A percentile compares a stretch with the other conserved stretches of the same genome.
Conservation (phyloP, 495 filamentous ascomycete genomes). For the Trichoderma orchidacearum region DNA sequence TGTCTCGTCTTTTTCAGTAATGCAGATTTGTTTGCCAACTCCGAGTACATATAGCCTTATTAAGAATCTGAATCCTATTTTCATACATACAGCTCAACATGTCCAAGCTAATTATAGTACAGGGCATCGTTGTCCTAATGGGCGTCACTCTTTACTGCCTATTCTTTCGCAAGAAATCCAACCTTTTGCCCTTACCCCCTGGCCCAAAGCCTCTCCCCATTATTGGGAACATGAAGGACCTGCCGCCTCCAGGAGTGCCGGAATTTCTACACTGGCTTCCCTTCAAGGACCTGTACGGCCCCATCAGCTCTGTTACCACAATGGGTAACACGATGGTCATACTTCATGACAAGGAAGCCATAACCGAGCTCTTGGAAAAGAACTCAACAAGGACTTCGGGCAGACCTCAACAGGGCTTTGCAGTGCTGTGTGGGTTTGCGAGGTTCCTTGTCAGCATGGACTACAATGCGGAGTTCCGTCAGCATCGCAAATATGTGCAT, state of each 20-base stretch:
- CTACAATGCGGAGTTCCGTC: background rate
- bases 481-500: background rate
- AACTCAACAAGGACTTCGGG: conserved; percentile 7
- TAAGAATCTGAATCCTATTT: too few relatives aligned
- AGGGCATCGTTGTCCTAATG: background rate
- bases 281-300: conserved; percentile 11
- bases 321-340: conserved; percentile 11
- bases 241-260: conserved; percentile 12
- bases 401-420: background rate
- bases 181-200: conserved; percentile 16
- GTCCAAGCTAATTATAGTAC: background rate
- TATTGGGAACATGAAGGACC: conserved; percentile 26
- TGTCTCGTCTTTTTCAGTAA: too few relatives aligned
- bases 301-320: conserved; percentile 10
- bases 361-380: conserved; percentile 8
- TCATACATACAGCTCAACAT: conserved; percentile 2
- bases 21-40: too few relatives aligned
- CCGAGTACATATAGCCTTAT: too few relatives aligned
- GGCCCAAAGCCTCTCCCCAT: conserved; percentile 22
- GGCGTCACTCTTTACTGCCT: background rate
- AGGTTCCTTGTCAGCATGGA: background rate
- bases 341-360: conserved; percentile 10
- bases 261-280: conserved; percentile 7
- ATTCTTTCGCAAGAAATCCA: background rate
- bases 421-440: background rate